These are phyloP conservation scores for Dovyalis caffra DNA, from an alignment of 345 rosid genomes.

Conservation along the genomic window DNA sequence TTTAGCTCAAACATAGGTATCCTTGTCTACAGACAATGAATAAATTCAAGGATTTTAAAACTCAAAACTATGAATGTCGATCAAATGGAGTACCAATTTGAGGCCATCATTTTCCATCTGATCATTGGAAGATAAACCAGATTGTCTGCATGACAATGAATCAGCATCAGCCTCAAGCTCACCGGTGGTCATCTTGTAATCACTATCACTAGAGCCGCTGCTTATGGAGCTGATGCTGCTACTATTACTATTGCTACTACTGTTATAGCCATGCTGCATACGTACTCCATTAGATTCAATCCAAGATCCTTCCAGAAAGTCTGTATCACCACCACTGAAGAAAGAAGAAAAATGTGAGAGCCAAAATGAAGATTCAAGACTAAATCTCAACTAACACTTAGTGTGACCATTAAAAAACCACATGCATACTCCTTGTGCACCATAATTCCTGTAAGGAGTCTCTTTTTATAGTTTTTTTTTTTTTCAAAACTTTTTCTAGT, in stretches of 20 bases:
- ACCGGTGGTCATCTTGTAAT: constrained; percentile 61
- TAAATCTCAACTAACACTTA: constrained; percentile 2
- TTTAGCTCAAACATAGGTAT: not conserved
- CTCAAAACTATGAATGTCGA: constrained; percentile 3
- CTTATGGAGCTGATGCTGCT: constrained; percentile 93
- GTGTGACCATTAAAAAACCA: too few species aligned
- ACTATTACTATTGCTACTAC: constrained; percentile 91
- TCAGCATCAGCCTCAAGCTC: constrained; percentile 99
- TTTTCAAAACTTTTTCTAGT: not conserved
- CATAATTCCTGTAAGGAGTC: not conserved
- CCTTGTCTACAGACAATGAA: not conserved
- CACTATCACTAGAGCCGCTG: constrained; percentile 89
- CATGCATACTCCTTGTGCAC: too few species aligned
- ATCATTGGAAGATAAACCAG: constrained; percentile 76
- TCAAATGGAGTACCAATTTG: constrained; percentile 56
- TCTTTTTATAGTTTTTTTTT: too few species aligned
- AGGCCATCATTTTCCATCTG: constrained; percentile 62
- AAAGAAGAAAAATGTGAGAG: constrained; percentile 12
- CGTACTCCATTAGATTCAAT: constrained; percentile 56
- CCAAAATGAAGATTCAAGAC: constrained; percentile 15
- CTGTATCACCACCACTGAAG: constrained; percentile 68
- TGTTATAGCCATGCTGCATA: constrained; percentile 61
- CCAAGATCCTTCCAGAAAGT: constrained; percentile 62
- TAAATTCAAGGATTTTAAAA: not conserved
- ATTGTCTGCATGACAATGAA: constrained; percentile 87